A percentile compares a stretch with the other conserved stretches of the same genome.
phyloP scores from a whole-genome alignment of 371 early-diverging fungal species.

The Nosema muscidifuracis region DNA sequence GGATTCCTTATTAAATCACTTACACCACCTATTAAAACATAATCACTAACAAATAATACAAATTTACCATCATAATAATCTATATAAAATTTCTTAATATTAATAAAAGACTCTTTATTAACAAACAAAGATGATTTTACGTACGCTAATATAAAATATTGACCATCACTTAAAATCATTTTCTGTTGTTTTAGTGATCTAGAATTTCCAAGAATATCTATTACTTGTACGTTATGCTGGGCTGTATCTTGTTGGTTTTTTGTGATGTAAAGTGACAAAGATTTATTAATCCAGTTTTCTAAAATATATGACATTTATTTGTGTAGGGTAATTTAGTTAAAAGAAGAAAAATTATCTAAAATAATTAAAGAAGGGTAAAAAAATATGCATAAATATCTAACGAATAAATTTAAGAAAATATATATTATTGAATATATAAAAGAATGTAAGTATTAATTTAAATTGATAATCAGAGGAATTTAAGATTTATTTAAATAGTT shows the following conservation, averaged over 20 bases:
- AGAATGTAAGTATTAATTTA: too few species aligned
- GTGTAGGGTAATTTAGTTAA: not conserved
- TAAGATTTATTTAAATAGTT: too few species aligned
- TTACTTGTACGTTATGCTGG: not conserved
- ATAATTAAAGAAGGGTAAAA: too few species aligned
- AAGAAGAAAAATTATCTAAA: too few species aligned
- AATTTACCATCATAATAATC: not conserved
- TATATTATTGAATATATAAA: too few species aligned
- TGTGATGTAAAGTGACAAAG: not conserved
- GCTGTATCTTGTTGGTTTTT: not conserved
- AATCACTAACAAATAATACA: not conserved
- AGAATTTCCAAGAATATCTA: not conserved
- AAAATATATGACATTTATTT: not conserved
- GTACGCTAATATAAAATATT: not conserved
- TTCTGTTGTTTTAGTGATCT: not conserved
- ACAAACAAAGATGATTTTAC: not conserved
- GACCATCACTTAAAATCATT: not conserved
- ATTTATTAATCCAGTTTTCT: not conserved
- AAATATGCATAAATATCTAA: too few species aligned
- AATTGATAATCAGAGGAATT: too few species aligned
- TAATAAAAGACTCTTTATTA: not conserved
- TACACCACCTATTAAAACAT: not conserved
- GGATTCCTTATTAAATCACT: not conserved
- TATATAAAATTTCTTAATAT: conserved; percentile 1
- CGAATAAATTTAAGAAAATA: too few species aligned